Conservation (phyloP, 108 stramenopile genomes). For the Stephanodiscus triporus region DNA sequence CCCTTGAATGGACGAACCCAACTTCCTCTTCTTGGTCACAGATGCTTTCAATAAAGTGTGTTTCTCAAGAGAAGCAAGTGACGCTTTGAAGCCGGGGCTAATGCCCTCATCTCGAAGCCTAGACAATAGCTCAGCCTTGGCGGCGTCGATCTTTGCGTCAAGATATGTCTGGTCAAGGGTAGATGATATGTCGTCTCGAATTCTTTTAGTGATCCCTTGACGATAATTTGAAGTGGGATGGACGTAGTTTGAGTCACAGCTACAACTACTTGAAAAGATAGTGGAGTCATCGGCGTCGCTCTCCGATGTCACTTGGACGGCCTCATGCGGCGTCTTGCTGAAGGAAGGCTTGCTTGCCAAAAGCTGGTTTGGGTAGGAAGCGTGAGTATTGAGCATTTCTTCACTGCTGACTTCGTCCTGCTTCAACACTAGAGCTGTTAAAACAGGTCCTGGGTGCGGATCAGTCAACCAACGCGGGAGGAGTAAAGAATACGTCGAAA, state of each 20-base stretch:
- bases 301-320: slow-evolving; percentile 21
- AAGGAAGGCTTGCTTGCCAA: background rate
- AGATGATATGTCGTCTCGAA: slow-evolving; percentile 7
- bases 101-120: slow-evolving; percentile 11
- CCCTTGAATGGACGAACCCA: background rate
- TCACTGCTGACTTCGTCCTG: background rate
- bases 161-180: background rate
- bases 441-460: background rate
- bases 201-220: slow-evolving; percentile 4
- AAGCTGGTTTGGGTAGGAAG: slow-evolving; percentile 5
- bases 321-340: background rate
- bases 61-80: slow-evolving; percentile 17
- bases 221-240: background rate
- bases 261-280: background rate
- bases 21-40: slow-evolving; percentile 1
- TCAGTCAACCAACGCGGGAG: background rate
- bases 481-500: background rate
- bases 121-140: slow-evolving; percentile 21
- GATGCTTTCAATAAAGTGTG: slow-evolving; percentile 8
- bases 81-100: slow-evolving; percentile 11
- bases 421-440: background rate
- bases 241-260: background rate
- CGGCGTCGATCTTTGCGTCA: slow-evolving; percentile 2
- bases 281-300: slow-evolving; percentile 30
- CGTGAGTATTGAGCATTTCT: background rate